Evolutionary conservation across 2,329 filamentous ascomycete genomes (phyloP).

Genomic region (Xylariomycetidae sp.): DNA sequence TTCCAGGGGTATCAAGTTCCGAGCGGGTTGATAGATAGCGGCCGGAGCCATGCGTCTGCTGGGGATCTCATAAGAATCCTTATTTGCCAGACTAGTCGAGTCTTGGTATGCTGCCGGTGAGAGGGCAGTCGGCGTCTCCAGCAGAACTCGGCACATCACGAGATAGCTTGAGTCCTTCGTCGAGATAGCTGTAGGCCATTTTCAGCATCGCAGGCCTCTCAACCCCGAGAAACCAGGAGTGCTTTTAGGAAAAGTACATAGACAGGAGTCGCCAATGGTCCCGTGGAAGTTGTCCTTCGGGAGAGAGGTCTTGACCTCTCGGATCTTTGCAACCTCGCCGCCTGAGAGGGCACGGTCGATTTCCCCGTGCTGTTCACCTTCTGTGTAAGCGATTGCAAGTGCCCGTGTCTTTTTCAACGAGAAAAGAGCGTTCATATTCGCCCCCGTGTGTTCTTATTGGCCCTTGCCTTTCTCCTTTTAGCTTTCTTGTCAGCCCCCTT

Average conservation of each 20-base stretch:
- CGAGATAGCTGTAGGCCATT: constrained; percentile 38
- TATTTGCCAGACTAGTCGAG: constrained; percentile 20
- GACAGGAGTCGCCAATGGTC: constrained; percentile 61
- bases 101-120: constrained; percentile 55
- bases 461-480: no score
- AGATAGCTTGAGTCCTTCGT: constrained; percentile 26
- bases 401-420: constrained; percentile 48
- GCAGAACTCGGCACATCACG: constrained; percentile 27
- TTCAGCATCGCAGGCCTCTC: constrained; percentile 60
- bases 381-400: constrained; percentile 54
- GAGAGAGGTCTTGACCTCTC: no score
- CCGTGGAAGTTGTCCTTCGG: no score
- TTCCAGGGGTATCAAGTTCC: constrained; percentile 42
- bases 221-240: constrained; percentile 71
- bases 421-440: constrained; percentile 37
- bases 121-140: constrained; percentile 52
- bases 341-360: constrained; percentile 59
- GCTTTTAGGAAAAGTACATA: constrained; percentile 70
- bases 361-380: constrained; percentile 57
- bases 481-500: no score
- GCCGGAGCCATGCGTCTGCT: constrained; percentile 23
- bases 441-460: constrained; percentile 38
- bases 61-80: constrained; percentile 7
- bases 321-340: constrained; percentile 26
- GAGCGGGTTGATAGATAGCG: constrained; percentile 47